These are phyloP conservation scores for Firmiana major DNA, from an alignment of 345 rosid genomes.

Conservation along the genomic window DNA sequence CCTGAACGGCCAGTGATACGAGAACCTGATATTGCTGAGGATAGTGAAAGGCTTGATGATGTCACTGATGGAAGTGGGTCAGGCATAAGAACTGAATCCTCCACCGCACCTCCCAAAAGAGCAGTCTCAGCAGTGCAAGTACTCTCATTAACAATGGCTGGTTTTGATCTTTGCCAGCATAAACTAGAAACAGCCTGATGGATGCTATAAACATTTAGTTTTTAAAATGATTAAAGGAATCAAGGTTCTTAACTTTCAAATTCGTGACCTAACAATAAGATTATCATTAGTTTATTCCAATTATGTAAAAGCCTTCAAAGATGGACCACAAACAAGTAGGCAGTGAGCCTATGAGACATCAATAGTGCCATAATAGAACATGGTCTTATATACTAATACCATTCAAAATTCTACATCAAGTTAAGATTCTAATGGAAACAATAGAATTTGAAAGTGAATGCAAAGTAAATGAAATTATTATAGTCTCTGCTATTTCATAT, in stretches of 20 bases:
- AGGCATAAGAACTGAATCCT: constrained; percentile 92
- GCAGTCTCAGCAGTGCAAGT: constrained; percentile 76
- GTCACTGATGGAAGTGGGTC: constrained; percentile 85
- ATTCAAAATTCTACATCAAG: constrained; percentile 1
- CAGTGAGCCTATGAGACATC: not conserved
- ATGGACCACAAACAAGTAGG: not conserved
- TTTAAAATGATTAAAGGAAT: constrained; percentile 16
- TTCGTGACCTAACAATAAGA: not conserved
- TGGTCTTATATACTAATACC: not conserved
- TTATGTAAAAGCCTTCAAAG: not conserved
- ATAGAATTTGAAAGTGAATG: not conserved
- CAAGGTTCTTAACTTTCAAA: constrained; percentile 6
- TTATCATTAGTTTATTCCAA: not conserved
- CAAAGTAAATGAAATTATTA: not conserved
- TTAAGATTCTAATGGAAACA: not conserved
- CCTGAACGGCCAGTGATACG: constrained; percentile 35
- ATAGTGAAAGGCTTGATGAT: constrained; percentile 47
- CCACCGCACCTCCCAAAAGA: constrained; percentile 83
- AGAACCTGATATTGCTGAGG: constrained; percentile 48
- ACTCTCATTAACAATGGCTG: constrained; percentile 74
- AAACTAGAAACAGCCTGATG: constrained; percentile 88
- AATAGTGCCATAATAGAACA: not conserved
- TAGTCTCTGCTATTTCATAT: not conserved
- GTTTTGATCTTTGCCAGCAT: constrained; percentile 97
- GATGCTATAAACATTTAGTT: constrained; percentile 24